Percentiles rank a stretch among this genome's conserved stretches.
These are phyloP conservation scores for Biscogniauxia marginata DNA, from an alignment of 2,329 filamentous ascomycete genomes.

Conservation along the genomic window DNA sequence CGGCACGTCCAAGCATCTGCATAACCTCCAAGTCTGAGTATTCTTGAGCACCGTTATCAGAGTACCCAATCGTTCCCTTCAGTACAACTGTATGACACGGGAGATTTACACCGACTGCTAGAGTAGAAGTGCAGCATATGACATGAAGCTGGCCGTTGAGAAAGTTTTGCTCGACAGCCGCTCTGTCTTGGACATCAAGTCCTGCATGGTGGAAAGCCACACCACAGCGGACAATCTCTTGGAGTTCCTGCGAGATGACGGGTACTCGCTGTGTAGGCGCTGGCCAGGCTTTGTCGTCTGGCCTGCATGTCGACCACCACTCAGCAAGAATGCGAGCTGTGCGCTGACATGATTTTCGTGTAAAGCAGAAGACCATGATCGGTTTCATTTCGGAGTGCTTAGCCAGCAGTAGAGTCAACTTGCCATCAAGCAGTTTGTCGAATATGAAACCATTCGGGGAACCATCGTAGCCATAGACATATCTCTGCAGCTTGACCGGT, in stretches of 20 bases:
- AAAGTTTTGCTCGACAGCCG: constrained; percentile 65
- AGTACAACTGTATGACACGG: constrained; percentile 82
- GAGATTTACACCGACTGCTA: constrained; percentile 80
- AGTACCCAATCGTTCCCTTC: constrained; percentile 72
- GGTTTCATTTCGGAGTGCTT: constrained; percentile 71
- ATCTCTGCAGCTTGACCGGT: constrained; percentile 72
- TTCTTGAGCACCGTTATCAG: constrained; percentile 60
- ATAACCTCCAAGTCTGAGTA: constrained; percentile 82
- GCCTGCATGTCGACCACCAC: constrained; percentile 56
- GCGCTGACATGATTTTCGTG: constrained; percentile 64
- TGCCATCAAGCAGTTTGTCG: constrained; percentile 65
- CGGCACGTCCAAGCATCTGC: constrained; percentile 87
- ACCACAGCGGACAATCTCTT: constrained; percentile 48
- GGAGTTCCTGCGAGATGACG: constrained; percentile 60
- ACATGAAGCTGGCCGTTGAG: constrained; percentile 70
- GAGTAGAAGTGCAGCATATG: constrained; percentile 83
- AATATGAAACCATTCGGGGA: constrained; percentile 73
- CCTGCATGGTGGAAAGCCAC: constrained; percentile 85
- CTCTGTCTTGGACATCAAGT: constrained; percentile 62
- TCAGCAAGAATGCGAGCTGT: constrained; percentile 68
- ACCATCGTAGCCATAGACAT: constrained; percentile 70
- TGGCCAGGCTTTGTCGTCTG: constrained; percentile 61
- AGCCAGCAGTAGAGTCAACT: constrained; percentile 63
- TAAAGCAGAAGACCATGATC: constrained; percentile 81
- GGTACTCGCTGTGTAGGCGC: constrained; percentile 49